Conservation (phyloP, 1,284 basidiomycete species). For the Irpex sp. region DNA sequence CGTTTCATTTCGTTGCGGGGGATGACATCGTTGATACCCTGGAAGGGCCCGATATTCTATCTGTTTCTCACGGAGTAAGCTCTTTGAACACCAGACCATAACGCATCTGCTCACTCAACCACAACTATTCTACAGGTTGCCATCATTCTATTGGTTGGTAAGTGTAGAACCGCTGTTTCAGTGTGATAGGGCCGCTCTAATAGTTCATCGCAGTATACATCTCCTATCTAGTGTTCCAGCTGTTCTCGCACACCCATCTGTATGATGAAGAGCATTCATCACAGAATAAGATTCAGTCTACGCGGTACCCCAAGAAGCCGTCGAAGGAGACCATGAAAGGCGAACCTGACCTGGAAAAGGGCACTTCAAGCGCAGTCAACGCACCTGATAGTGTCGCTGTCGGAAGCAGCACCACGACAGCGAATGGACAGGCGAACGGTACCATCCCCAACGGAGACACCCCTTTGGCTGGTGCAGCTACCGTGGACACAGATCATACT, state of each 20-base stretch:
- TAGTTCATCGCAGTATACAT: conserved; percentile 48
- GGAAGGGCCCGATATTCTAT: too few relatives aligned
- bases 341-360: too few relatives aligned
- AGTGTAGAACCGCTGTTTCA: too few relatives aligned
- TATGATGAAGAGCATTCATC: conserved; percentile 48
- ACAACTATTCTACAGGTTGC: too few relatives aligned
- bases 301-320: conserved; percentile 26
- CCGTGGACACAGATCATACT: conserved; percentile 3
- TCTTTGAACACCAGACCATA: too few relatives aligned
- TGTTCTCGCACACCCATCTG: conserved; percentile 76
- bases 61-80: too few relatives aligned
- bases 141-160: conserved; percentile 76
- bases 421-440: background rate
- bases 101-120: too few relatives aligned
- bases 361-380: background rate
- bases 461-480: too few relatives aligned
- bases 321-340: too few relatives aligned
- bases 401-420: background rate
- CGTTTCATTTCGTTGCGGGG: conserved; percentile 42
- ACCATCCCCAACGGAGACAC: too few relatives aligned
- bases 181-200: too few relatives aligned
- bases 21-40: too few relatives aligned
- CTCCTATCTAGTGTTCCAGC: conserved; percentile 78
- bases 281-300: conserved; percentile 30
- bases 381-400: background rate